A percentile compares a stretch with the other conserved stretches of the same genome.
Conservation (phyloP, 225 moss, liverwort and hornwort species). For the Polytrichum commune region DNA sequence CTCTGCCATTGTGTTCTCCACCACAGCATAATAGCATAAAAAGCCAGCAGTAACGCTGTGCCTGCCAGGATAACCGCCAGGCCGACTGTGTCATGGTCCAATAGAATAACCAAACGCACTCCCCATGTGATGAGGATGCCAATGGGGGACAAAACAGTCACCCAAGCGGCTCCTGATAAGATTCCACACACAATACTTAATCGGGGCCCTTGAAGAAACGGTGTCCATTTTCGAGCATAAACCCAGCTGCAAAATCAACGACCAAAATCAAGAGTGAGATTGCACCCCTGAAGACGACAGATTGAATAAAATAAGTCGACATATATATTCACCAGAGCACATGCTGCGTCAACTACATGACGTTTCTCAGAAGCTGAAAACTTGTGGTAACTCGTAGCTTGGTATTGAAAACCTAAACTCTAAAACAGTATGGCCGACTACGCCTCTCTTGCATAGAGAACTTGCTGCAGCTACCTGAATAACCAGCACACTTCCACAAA, state of each 20-base stretch:
- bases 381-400: too few relatives aligned
- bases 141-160: conserved; percentile 81
- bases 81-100: conserved; percentile 92
- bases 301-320: too few relatives aligned
- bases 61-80: conserved; percentile 98
- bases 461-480: too few relatives aligned
- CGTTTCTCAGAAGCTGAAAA: too few relatives aligned
- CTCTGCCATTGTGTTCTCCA: conserved; percentile 99
- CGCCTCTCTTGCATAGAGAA: too few relatives aligned
- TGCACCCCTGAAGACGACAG: too few relatives aligned
- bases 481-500: too few relatives aligned
- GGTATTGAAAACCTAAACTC: too few relatives aligned
- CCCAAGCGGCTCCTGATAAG: conserved; percentile 81
- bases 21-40: conserved; percentile 99
- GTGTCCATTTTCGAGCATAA: conserved; percentile 95
- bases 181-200: conserved; percentile 79
- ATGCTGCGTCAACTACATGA: too few relatives aligned
- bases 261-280: neutral
- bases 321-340: too few relatives aligned
- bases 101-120: conserved; percentile 62
- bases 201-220: conserved; percentile 84
- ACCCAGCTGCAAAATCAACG: conserved; percentile 80
- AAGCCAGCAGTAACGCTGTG: conserved; percentile 93
- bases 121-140: conserved; percentile 88
- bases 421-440: too few relatives aligned